Conservation (phyloP, 768 basidiomycete species). For the Mycena rosella region DNA sequence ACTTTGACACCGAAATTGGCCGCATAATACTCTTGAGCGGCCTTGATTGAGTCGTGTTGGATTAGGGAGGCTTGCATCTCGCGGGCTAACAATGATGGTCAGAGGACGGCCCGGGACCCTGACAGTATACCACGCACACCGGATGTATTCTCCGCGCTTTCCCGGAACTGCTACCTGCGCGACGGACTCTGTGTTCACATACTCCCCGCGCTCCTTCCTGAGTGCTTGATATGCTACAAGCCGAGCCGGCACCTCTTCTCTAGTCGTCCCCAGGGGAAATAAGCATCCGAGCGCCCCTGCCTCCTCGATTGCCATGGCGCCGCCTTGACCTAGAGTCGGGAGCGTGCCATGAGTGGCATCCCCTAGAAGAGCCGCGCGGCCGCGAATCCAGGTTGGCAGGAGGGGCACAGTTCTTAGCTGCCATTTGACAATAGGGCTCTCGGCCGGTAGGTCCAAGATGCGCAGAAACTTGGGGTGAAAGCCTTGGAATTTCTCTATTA, state of each 20-base stretch:
- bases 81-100: neutral
- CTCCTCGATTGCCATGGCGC: conserved; percentile 44
- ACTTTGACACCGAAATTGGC: neutral
- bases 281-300: conserved; percentile 23
- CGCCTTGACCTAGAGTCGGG: conserved; percentile 41
- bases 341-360: conserved; percentile 42
- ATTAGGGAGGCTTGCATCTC: conserved; percentile 17
- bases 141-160: conserved; percentile 16
- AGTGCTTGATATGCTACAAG: conserved; percentile 28
- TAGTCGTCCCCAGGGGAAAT: conserved; percentile 18
- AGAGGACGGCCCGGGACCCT: neutral
- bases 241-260: conserved; percentile 18
- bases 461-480: conserved; percentile 33
- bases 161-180: conserved; percentile 14
- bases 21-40: conserved; percentile 19
- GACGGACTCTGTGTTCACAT: conserved; percentile 22
- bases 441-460: conserved; percentile 22
- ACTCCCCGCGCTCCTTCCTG: conserved; percentile 31
- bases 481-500: neutral
- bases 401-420: conserved; percentile 22
- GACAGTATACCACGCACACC: conserved; percentile 21
- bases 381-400: conserved; percentile 32
- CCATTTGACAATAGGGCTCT: conserved; percentile 17
- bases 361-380: conserved; percentile 19
- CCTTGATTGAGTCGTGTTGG: conserved; percentile 18